Evolutionary conservation across 129 eudicot genomes (phyloP), one percentile per base, ranked within the genome.

Genomic region (Saussurea involucrata): DNA sequence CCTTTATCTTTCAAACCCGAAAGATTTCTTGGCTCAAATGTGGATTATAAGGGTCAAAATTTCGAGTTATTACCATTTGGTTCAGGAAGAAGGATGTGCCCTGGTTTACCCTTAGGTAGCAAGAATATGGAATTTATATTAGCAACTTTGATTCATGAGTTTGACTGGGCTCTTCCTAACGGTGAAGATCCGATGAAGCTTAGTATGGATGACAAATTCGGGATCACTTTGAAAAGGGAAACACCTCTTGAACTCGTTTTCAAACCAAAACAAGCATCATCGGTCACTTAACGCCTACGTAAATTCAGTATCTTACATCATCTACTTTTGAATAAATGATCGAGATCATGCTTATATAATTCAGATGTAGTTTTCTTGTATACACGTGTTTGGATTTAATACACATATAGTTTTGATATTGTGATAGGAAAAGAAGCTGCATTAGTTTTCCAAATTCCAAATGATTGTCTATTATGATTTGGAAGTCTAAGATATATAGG

Each of bases 61-160:
- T 85, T 73, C 5, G 78, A 78, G 73, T 42, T 72, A 13, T 64
- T 85, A 24, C 89, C 89, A 0, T 85, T 85, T 36, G 83, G 88
- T 12, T 72, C 88, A 0, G 88, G 85, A 34, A 73, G 86, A 44
- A 85, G 83, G 68, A 78, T 82, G 2, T 85, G 86, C 15, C 84
- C 89, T 7, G 83, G 89, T 15, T 55, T 63, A 32, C 76, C 80
- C 17, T 63, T 75, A 13, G 80, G 80, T 68, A 40, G 42, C 33
- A 76, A 71, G 69, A 66, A 25, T 8, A 64, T 76, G 46, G 77
- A 74, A 31, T 64, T 76, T 18, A 71, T 69, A 31, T 42, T 76
- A 29, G 82, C 76, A 7, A 28, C 81, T 24, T 63, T 82, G 63
- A 18, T 86, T 34, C 81, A 70, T 24, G 53, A 60, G 63, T 82